Conservation (phyloP, 202 grass and related monocot genomes). For the Tripidium arundinaceum region DNA sequence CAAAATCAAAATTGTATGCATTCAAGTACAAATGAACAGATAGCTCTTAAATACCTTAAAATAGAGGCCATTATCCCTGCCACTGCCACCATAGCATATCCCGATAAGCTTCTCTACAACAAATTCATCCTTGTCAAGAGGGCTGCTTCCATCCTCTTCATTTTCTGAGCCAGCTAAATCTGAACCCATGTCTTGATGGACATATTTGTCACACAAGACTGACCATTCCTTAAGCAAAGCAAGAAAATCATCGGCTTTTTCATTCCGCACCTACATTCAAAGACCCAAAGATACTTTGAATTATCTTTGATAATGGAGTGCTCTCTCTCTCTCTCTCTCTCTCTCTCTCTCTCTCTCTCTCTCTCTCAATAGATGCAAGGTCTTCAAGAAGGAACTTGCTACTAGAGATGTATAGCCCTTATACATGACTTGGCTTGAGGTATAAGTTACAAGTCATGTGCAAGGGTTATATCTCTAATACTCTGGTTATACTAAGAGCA, state of each 20-base stretch:
- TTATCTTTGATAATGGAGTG: too few relatives aligned
- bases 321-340: too few relatives aligned
- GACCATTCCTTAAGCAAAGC: slow-evolving; percentile 58
- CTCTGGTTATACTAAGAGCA: too few relatives aligned
- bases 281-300: not conserved
- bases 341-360: too few relatives aligned
- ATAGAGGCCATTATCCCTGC: slow-evolving; percentile 38
- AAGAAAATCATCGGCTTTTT: slow-evolving; percentile 80
- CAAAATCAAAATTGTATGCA: too few relatives aligned
- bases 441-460: too few relatives aligned
- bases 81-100: slow-evolving; percentile 65
- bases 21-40: not conserved
- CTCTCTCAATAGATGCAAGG: too few relatives aligned
- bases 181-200: not conserved
- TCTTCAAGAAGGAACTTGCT: too few relatives aligned
- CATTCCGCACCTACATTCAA: slow-evolving; percentile 65
- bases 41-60: slow-evolving; percentile 45
- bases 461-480: too few relatives aligned
- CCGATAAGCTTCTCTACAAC: slow-evolving; percentile 55
- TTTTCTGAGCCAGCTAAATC: slow-evolving; percentile 21
- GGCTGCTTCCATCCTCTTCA: not conserved
- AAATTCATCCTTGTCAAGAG: slow-evolving; percentile 45
- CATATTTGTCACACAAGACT: slow-evolving; percentile 39
- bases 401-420: too few relatives aligned
- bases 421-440: too few relatives aligned